These are phyloP conservation scores for Cercospora sp. DNA, from an alignment of 2,329 filamentous ascomycete species.

Conservation along the genomic window DNA sequence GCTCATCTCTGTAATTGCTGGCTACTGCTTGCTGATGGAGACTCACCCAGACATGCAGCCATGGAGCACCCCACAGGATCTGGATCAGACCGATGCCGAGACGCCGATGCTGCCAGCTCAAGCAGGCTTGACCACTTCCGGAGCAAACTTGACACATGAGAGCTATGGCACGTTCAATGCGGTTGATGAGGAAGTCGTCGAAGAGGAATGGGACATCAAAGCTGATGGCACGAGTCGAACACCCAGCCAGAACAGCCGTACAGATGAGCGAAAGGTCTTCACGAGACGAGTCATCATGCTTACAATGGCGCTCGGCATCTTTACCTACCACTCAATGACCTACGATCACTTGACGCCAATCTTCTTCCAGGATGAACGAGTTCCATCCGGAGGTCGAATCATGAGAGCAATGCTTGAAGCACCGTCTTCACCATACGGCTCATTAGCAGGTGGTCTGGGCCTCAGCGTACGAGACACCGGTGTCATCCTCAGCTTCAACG, in stretches of 20 bases:
- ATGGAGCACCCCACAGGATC: slow-evolving; percentile 43
- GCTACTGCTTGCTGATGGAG: slow-evolving; percentile 81
- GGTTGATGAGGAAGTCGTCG: slow-evolving; percentile 55
- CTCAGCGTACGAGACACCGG: slow-evolving; percentile 67
- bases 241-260: slow-evolving; percentile 36
- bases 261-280: slow-evolving; percentile 51
- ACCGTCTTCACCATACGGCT: slow-evolving; percentile 29
- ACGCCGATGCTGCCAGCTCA: slow-evolving; percentile 68
- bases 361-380: slow-evolving; percentile 78
- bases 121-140: slow-evolving; percentile 71
- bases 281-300: slow-evolving; percentile 70
- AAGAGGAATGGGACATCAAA: slow-evolving; percentile 54
- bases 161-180: slow-evolving; percentile 48
- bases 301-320: slow-evolving; percentile 80
- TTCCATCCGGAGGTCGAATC: slow-evolving; percentile 41
- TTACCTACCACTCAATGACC: slow-evolving; percentile 93
- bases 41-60: slow-evolving; percentile 82
- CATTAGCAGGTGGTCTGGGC: slow-evolving; percentile 62
- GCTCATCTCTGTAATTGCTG: slow-evolving; percentile 73
- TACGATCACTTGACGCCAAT: slow-evolving; percentile 91
- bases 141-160: slow-evolving; percentile 72
- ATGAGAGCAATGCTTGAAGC: slow-evolving; percentile 37
- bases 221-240: slow-evolving; percentile 47
- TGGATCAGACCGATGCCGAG: slow-evolving; percentile 54
- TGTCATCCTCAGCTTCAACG: slow-evolving; percentile 68